Evolutionary conservation across 179 eudicot species (phyloP).

Genomic region (Pouteria campechiana): DNA sequence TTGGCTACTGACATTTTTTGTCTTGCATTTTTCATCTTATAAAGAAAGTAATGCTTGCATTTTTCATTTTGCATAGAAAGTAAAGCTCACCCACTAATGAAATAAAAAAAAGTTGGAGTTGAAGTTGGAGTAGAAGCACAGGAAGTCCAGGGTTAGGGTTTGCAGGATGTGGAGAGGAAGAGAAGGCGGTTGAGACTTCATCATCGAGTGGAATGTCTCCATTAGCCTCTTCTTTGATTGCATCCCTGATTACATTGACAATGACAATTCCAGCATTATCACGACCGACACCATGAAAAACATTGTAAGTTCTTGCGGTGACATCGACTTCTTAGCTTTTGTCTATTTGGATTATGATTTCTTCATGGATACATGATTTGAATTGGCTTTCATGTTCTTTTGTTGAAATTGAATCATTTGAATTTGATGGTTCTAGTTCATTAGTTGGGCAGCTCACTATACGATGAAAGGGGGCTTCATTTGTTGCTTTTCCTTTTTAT

Average conservation of each 20-base stretch:
- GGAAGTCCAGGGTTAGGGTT: slow-evolving; percentile 77
- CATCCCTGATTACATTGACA: slow-evolving; percentile 35
- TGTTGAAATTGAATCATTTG: too few species aligned
- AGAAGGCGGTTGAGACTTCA: slow-evolving; percentile 42
- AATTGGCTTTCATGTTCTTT: background rate
- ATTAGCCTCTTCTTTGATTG: slow-evolving; percentile 75
- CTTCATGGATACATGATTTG: background rate
- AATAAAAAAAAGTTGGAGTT: too few species aligned
- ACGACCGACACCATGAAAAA: slow-evolving; percentile 97
- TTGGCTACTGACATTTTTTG: too few species aligned
- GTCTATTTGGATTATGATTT: background rate
- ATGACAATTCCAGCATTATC: slow-evolving; percentile 74
- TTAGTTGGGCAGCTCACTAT: too few species aligned
- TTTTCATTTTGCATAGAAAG: too few species aligned
- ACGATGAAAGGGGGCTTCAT: too few species aligned
- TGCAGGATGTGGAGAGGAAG: slow-evolving; percentile 63
- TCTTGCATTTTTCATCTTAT: too few species aligned
- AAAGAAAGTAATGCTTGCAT: too few species aligned
- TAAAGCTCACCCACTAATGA: too few species aligned
- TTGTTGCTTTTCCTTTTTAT: too few species aligned
- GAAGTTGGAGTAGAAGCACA: slow-evolving; percentile 63
- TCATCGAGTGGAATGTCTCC: slow-evolving; percentile 72
- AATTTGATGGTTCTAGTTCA: too few species aligned
- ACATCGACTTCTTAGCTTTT: too few species aligned
- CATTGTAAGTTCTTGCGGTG: slow-evolving; percentile 29